phyloP scores from a whole-genome alignment of 306 rosid species.

The Dalbergia cochinchinensis region DNA sequence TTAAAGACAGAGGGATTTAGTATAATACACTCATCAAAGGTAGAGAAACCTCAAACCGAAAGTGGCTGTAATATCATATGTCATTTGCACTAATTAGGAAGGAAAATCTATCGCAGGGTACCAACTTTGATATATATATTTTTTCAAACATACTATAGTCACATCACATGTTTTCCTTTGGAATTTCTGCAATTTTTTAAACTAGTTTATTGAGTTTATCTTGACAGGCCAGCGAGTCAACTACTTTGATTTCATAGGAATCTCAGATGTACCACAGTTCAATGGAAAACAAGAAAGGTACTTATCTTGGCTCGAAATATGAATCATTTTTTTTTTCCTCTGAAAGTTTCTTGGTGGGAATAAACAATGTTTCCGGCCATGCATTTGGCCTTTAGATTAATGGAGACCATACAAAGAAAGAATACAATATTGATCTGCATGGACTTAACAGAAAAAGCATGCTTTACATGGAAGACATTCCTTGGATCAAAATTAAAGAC shows the following conservation, averaged over 20 bases:
- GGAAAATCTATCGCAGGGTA: constrained; percentile 13
- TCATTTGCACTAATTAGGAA: constrained; percentile 24
- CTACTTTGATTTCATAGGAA: constrained; percentile 5
- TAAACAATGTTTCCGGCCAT: constrained; percentile 31
- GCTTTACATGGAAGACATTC: constrained; percentile 53
- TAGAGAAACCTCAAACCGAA: background rate
- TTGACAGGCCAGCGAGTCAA: background rate
- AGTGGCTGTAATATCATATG: constrained; percentile 26
- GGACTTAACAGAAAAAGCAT: constrained; percentile 30
- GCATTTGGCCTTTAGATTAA: constrained; percentile 30
- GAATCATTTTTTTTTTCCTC: background rate
- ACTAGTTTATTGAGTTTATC: constrained; percentile 7
- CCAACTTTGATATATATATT: background rate
- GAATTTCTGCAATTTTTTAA: background rate
- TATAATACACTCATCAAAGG: constrained; percentile 32
- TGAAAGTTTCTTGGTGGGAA: background rate
- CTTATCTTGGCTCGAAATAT: background rate
- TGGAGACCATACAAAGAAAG: background rate
- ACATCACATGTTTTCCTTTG: background rate
- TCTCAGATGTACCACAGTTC: background rate
- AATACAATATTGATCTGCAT: background rate
- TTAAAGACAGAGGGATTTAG: constrained; percentile 5
- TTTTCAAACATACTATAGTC: background rate
- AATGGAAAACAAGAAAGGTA: background rate
- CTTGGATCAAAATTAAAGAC: constrained; percentile 49